Percentiles rank a stretch among this genome's conserved stretches.
phyloP scores from a whole-genome alignment of 1,284 basidiomycete genomes.

The Papiliotrema fonsecae region DNA sequence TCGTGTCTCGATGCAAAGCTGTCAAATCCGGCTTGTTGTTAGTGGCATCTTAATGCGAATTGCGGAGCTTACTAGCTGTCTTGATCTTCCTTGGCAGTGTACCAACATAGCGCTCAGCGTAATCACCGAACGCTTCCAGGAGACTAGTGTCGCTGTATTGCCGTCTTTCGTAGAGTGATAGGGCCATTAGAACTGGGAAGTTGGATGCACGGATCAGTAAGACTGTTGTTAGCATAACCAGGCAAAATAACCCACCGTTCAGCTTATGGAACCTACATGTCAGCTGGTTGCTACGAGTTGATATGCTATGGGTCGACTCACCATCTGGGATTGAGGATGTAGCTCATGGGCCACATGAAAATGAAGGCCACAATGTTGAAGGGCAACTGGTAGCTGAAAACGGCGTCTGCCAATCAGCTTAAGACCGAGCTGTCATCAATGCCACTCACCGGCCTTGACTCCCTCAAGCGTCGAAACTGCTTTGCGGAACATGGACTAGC shows the following conservation, averaged over 20 bases:
- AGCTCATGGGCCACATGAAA: conserved; percentile 76
- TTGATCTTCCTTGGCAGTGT: conserved; percentile 65
- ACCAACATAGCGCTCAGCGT: conserved; percentile 65
- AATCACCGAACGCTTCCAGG: conserved; percentile 63
- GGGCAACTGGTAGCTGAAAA: conserved; percentile 91
- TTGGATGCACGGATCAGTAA: conserved; percentile 62
- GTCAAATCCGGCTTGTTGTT: conserved; percentile 66
- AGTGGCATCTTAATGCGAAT: conserved; percentile 4
- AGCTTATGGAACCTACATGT: conserved; percentile 53
- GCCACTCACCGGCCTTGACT: conserved; percentile 34
- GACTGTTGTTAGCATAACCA: conserved; percentile 19
- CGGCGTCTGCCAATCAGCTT: conserved; percentile 61
- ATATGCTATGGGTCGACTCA: conserved; percentile 32
- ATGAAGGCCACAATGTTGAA: conserved; percentile 76
- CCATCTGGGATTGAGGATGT: conserved; percentile 57
- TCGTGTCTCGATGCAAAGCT: conserved; percentile 64
- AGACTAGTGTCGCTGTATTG: conserved; percentile 61
- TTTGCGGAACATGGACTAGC: conserved; percentile 81
- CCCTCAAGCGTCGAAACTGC: conserved; percentile 87
- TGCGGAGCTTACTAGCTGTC: conserved; percentile 58
- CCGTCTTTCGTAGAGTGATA: conserved; percentile 79
- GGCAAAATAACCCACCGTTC: conserved; percentile 64
- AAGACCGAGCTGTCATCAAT: neutral
- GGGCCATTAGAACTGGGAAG: conserved; percentile 75
- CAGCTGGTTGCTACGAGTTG: neutral